These are phyloP conservation scores for Triticum aestivum DNA, from an alignment of 176 grass and related monocot species.

Conservation along the genomic window DNA sequence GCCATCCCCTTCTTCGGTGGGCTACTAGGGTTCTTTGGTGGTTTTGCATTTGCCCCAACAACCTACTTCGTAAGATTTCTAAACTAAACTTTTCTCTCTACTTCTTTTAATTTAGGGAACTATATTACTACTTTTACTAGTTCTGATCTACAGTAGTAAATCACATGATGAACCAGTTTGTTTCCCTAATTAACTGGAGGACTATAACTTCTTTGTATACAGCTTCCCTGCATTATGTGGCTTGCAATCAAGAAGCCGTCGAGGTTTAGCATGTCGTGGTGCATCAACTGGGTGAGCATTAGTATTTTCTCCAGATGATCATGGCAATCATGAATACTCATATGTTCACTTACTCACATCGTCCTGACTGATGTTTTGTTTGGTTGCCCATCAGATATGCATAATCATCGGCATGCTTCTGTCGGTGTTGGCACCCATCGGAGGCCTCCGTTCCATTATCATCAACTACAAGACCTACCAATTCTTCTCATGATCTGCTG, in stretches of 20 bases:
- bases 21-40: conserved; percentile 57
- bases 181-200: too few relatives aligned
- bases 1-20: conserved; percentile 47
- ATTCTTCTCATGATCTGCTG: conserved; percentile 47
- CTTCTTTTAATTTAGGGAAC: too few relatives aligned
- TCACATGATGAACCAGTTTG: too few relatives aligned
- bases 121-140: too few relatives aligned
- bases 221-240: conserved; percentile 77
- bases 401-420: conserved; percentile 46
- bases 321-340: too few relatives aligned
- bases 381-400: conserved; percentile 25
- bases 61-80: conserved; percentile 50
- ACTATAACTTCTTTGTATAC: not conserved
- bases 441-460: conserved; percentile 49
- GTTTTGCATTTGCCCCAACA: conserved; percentile 51
- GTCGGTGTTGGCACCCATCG: conserved; percentile 41
- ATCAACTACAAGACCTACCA: conserved; percentile 33
- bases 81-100: too few relatives aligned
- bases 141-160: too few relatives aligned
- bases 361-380: too few relatives aligned
- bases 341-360: too few relatives aligned
- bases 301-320: too few relatives aligned
- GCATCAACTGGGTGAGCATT: conserved; percentile 48
- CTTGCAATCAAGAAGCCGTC: conserved; percentile 52
- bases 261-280: conserved; percentile 56